Evolutionary conservation across 2,329 filamentous ascomycete genomes (phyloP), one percentile per base, ranked within the genome.

Genomic region (Cladosporium sp.): DNA sequence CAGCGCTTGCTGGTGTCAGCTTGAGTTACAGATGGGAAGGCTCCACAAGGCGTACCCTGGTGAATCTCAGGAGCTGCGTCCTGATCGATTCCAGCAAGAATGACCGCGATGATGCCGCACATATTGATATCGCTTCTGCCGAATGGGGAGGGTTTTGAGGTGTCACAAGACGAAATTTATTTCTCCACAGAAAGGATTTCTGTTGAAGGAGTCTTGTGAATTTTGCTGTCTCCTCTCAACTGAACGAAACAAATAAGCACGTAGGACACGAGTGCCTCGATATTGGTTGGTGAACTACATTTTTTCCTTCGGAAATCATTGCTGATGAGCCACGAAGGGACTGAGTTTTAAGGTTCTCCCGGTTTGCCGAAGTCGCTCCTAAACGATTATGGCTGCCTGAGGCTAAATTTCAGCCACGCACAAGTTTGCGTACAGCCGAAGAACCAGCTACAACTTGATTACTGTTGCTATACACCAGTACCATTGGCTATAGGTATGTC

Each of bases 91-190:
- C 81, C 79, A 69, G 74, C 75, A 41, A 83, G 79, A 69, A 83
- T 83, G 55, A 82, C 79, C 28, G 80, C 82, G 70, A 83, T 80
- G 70, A 84, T 84, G 60, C 82, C 82, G 71, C 82, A 84, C 82
- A 84, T 84, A 38, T 68, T 80, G 75, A 62, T 51, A 51, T 28
- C 41, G 41, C 47, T 64, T 36, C 59, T 59, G 36, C 36, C 57
- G 57, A 47, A 38, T 47, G 36, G 18, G 21, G 57, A 47, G 38
- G 36, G 5, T 41, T 24, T n/a, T n/a, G 12, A 24, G 21, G 55
- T 58, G 55, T 26, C 34, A 58, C 34, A 36, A 58, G 41, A 36
- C 34, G 30, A 41, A 36, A 24, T 58, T 58, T 36, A 41, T 38
- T 24, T 58, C 34, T 28, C 34, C 32, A 15, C 30, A 41, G n/a